phyloP scores from a whole-genome alignment of 2,329 filamentous ascomycete genomes.

The Phialophora chinensis region DNA sequence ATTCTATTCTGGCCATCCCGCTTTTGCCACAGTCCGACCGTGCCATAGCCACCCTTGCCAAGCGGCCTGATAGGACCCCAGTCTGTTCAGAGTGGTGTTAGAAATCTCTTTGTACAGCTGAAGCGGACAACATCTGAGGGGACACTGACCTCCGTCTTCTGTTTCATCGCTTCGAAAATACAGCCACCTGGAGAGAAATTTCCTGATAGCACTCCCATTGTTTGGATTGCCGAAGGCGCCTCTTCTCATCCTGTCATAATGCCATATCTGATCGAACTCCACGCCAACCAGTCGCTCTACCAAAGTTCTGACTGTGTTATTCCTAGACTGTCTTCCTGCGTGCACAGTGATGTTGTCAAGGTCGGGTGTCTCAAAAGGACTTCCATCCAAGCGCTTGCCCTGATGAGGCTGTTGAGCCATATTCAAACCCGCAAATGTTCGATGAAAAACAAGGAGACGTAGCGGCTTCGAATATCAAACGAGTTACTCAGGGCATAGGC shows the following conservation, averaged over 20 bases:
- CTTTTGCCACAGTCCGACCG: constrained; percentile 34
- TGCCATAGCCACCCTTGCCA: constrained; percentile 29
- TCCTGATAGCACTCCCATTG: not conserved
- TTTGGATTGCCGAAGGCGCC: constrained; percentile 19
- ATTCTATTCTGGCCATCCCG: constrained; percentile 22
- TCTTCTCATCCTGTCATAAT: constrained; percentile 13
- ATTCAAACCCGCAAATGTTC: not conserved
- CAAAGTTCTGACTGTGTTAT: not conserved
- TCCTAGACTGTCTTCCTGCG: not conserved
- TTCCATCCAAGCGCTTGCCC: constrained; percentile 8
- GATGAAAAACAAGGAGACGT: not conserved
- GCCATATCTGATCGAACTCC: constrained; percentile 23
- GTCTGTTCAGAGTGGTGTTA: constrained; percentile 9
- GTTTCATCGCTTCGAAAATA: constrained; percentile 5
- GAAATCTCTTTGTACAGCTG: not conserved
- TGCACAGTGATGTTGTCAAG: not conserved
- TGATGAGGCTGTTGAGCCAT: constrained; percentile 1
- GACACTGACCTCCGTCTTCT: constrained; percentile 2
- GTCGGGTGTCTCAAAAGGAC: constrained; percentile 8
- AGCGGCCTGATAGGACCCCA: constrained; percentile 34
- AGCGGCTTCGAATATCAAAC: not conserved
- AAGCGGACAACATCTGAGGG: not conserved
- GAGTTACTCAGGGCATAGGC: not conserved
- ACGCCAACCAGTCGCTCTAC: constrained; percentile 2
- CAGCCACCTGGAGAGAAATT: not conserved